Evolutionary conservation across 1,284 basidiomycete genomes (phyloP), one percentile per base, ranked within the genome.

Genomic region (Earliella scabrosa): DNA sequence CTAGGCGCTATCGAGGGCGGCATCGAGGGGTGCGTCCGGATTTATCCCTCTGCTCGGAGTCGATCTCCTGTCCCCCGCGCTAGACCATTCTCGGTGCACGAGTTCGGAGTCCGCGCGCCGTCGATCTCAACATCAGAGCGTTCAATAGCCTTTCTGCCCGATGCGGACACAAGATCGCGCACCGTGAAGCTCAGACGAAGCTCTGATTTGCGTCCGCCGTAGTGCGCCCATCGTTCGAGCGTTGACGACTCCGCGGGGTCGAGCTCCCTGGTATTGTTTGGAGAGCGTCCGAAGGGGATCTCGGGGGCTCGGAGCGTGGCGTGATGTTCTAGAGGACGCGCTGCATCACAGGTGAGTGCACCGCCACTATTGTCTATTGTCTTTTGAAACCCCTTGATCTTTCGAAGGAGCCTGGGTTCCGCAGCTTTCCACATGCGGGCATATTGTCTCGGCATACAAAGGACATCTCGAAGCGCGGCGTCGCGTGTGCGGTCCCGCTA

Each of bases 301-400:
- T 35, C 20, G 45, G 31, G 18, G 13, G 34, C 24, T 35, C 49
- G 39, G 49, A 43, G 14, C 31, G 20, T 27, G 32, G 31, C 20
- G 45, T 14, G 14, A 40, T 20, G 38, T 31, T 23, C 26, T 21
- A 18, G 18, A 41, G 40, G 39, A 43, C 39, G 40, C n/a, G n/a
- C n/a, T 40, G 27, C 21, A 38, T 48, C 46, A 38, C 35, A 35
- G 32, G 38, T 21, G 40, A 23, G 21, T 32, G 31, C 40, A 50
- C 49, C 29, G 49, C 49, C 49, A 50, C 49, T 18, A 34, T 34
- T 34, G 39, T 41, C 23, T 50, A 43, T 50, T 50, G 49, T 50
- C 49, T 50, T 44, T n/a, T 29, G 36, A 43, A 35, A 50, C 49
- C 39, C 20, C n/a, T 43, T 43, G 49, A 43, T 41, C 49, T n/a